These are phyloP conservation scores for Sphaerulina vaccinii DNA, from an alignment of 2,329 filamentous ascomycete genomes.

Conservation along the genomic window DNA sequence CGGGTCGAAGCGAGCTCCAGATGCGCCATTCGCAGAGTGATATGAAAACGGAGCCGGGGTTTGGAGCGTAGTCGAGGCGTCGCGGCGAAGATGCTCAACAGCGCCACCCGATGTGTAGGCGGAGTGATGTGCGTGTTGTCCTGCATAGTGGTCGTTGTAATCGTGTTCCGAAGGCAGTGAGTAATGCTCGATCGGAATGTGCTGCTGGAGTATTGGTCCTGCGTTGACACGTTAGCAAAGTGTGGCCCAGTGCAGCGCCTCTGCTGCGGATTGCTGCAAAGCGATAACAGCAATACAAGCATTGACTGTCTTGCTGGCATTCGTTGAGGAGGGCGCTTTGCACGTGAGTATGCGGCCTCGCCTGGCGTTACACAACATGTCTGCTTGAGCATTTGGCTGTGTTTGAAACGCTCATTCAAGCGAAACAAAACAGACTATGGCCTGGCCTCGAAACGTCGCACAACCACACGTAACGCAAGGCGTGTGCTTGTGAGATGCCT, in stretches of 20 bases:
- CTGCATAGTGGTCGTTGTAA: conserved; percentile 46
- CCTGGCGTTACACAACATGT: conserved; percentile 31
- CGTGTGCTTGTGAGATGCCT: conserved; percentile 12
- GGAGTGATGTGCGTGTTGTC: conserved; percentile 44
- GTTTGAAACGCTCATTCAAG: conserved; percentile 3
- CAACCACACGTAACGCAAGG: conserved; percentile 19
- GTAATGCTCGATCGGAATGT: conserved; percentile 44
- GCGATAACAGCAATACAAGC: conserved; percentile 15
- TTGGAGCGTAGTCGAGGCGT: conserved; percentile 50
- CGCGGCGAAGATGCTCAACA: conserved; percentile 53
- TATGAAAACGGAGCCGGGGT: conserved; percentile 47
- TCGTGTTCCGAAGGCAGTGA: conserved; percentile 46
- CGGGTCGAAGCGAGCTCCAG: conserved; percentile 50
- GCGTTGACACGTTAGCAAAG: conserved; percentile 44
- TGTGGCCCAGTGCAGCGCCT: conserved; percentile 5
- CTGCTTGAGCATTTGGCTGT: conserved; percentile 5
- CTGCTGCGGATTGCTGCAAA: conserved; percentile 9
- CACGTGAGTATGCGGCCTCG: conserved; percentile 25
- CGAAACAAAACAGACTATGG: conserved; percentile 7
- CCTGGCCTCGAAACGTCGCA: conserved; percentile 13
- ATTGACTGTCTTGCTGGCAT: conserved; percentile 6
- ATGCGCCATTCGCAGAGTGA: conserved; percentile 45
- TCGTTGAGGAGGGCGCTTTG: conserved; percentile 13
- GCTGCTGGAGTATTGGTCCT: conserved; percentile 47
- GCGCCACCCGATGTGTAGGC: conserved; percentile 42